Evolutionary conservation across 2,329 filamentous ascomycete species (phyloP), one percentile per base, ranked within the genome.

Genomic region (Aspergillus novofumigatus): DNA sequence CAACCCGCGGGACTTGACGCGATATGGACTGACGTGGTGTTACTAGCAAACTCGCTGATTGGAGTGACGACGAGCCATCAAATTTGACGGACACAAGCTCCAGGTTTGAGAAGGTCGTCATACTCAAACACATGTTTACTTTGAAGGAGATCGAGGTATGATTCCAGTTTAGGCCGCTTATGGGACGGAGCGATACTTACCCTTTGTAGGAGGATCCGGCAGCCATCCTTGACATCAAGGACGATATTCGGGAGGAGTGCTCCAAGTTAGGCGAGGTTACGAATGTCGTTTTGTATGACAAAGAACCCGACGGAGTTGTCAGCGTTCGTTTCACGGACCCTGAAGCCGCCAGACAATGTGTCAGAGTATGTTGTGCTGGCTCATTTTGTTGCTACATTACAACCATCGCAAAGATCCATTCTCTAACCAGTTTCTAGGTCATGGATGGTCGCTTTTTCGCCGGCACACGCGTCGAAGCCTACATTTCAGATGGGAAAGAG

Each of bases 101-200:
- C 14, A 78, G 78, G 67, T 89, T 84, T 76, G 90, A 92, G 67
- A 95, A 92, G 72, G 80, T 90, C 17, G 92, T 96, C 28, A 87
- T 97, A 57, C 78, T 99, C 62, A 91, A 91, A 70, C 87, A 96
- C 76, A 96, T 96, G 88, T 99, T 99, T 75, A 95, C 91, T 1
- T 80, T 93, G 45, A 72, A 87, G 60, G 91, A 96, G 76, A 81
- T 97, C 26, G 87, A 92, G 66, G 79, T 79, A 63, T 50, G 67
- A 14, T 49, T 50, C 21, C 17, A 7, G 17, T 38, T 21, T 10
- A n/a, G 53, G 49, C 23, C 29, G 20, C 23, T 1, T 41, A 49
- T 3, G 4, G 38, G 42, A 38, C 6, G 20, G 54, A 25, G 20
- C 52, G 14, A 29, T 49, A 45, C 64, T 72, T 62, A 23, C 25